Evolutionary conservation across 192 early-diverging fungal genomes (phyloP).

Genomic region (Lunasporangiospora selenospora): DNA sequence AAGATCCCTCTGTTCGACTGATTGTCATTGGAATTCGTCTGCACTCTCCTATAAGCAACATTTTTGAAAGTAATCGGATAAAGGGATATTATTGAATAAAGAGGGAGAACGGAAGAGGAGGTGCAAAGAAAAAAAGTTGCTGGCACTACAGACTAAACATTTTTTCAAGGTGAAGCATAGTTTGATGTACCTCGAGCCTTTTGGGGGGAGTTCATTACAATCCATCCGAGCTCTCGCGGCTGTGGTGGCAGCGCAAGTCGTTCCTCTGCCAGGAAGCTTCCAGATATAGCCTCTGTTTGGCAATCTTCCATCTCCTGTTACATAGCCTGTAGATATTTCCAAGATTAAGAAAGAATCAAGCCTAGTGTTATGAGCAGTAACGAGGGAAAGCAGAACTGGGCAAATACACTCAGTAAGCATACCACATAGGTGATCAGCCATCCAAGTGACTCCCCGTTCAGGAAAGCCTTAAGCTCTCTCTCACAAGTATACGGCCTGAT

Average conservation of each 20-base stretch:
- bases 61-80: too few relatives aligned
- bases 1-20: too few relatives aligned
- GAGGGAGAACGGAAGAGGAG: too few relatives aligned
- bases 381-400: background rate
- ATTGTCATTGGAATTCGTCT: too few relatives aligned
- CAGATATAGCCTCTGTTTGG: background rate
- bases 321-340: background rate
- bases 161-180: too few relatives aligned
- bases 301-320: conserved; percentile 1
- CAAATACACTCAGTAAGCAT: background rate
- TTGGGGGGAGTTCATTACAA: conserved; percentile 3
- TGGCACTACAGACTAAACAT: too few relatives aligned
- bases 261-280: background rate
- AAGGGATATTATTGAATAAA: too few relatives aligned
- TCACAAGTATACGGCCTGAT: background rate
- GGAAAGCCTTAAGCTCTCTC: conserved; percentile 1
- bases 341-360: background rate
- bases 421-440: conserved; percentile 7
- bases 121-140: too few relatives aligned
- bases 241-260: background rate
- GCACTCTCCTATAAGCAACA: too few relatives aligned
- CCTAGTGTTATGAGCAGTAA: too few relatives aligned
- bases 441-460: background rate
- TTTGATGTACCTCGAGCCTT: too few relatives aligned
- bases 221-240: background rate